Evolutionary conservation across 1,139 yeast genomes (phyloP).

Genomic region (Geotrichum europaeum): DNA sequence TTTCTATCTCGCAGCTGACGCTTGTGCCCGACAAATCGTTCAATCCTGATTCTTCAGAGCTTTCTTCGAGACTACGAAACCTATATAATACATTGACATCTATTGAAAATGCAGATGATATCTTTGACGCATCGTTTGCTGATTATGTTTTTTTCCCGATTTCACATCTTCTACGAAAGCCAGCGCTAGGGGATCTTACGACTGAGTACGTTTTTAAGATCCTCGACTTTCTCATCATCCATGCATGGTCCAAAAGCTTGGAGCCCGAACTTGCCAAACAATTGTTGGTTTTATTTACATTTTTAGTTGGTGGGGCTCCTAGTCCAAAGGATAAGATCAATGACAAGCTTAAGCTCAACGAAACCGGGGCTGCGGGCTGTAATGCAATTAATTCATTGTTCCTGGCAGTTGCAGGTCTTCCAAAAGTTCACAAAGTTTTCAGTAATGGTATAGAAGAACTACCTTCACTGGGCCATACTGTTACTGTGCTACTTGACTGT

Average conservation of each 20-base stretch:
- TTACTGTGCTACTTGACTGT: constrained; percentile 42
- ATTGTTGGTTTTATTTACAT: constrained; percentile 45
- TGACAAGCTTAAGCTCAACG: constrained; percentile 28
- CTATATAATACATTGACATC: constrained; percentile 18
- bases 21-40: constrained; percentile 37
- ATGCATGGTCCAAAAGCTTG: constrained; percentile 46
- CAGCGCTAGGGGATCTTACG: constrained; percentile 39
- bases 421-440: constrained; percentile 9
- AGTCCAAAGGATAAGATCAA: constrained; percentile 24
- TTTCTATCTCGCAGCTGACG: constrained; percentile 40
- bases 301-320: constrained; percentile 42
- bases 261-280: constrained; percentile 43
- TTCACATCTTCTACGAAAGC: constrained; percentile 44
- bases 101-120: constrained; percentile 19
- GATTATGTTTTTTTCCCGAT: constrained; percentile 61
- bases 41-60: constrained; percentile 30
- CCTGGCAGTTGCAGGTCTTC: constrained; percentile 29
- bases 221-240: constrained; percentile 38
- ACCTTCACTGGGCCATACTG: constrained; percentile 45
- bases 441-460: constrained; percentile 24
- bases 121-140: constrained; percentile 42
- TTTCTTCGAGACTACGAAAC: constrained; percentile 32
- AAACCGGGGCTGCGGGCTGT: constrained; percentile 42
- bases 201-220: constrained; percentile 42
- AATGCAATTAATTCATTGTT: constrained; percentile 36